phyloP scores from a whole-genome alignment of 306 rosid species.

The Oxytropis ochrocephala region DNA sequence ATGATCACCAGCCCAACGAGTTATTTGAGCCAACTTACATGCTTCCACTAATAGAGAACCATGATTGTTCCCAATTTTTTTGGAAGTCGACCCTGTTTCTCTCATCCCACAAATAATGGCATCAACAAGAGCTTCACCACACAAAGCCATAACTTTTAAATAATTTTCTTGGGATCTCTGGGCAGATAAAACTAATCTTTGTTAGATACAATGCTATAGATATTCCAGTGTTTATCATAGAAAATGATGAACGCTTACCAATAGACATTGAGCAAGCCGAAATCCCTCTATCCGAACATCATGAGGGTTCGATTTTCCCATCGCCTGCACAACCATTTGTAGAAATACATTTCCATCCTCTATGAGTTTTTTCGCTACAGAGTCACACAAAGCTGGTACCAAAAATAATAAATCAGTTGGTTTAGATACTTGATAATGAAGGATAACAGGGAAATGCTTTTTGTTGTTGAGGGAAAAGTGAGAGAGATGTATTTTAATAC shows the following conservation, averaged over 20 bases:
- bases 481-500: conserved; percentile 34
- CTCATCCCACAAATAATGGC: conserved; percentile 65
- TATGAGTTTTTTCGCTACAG: conserved; percentile 54
- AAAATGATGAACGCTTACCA: conserved; percentile 37
- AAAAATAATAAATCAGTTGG: conserved; percentile 24
- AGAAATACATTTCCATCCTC: conserved; percentile 52
- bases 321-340: conserved; percentile 52
- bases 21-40: conserved; percentile 63
- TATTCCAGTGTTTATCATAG: not conserved
- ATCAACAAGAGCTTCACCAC: conserved; percentile 58
- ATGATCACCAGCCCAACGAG: conserved; percentile 81
- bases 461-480: not conserved
- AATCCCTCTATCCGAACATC: conserved; percentile 63
- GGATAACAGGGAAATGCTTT: not conserved
- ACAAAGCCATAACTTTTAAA: conserved; percentile 35
- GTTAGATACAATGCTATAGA: conserved; percentile 7
- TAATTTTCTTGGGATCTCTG: conserved; percentile 56
- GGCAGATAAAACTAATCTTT: conserved; percentile 25
- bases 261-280: conserved; percentile 68
- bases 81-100: conserved; percentile 30
- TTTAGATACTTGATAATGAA: too few relatives aligned
- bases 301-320: conserved; percentile 53
- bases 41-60: conserved; percentile 58
- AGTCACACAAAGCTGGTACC: conserved; percentile 72
- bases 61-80: conserved; percentile 35